phyloP scores from a whole-genome alignment of 106 monocot species.

The Iris macrosiphon region DNA sequence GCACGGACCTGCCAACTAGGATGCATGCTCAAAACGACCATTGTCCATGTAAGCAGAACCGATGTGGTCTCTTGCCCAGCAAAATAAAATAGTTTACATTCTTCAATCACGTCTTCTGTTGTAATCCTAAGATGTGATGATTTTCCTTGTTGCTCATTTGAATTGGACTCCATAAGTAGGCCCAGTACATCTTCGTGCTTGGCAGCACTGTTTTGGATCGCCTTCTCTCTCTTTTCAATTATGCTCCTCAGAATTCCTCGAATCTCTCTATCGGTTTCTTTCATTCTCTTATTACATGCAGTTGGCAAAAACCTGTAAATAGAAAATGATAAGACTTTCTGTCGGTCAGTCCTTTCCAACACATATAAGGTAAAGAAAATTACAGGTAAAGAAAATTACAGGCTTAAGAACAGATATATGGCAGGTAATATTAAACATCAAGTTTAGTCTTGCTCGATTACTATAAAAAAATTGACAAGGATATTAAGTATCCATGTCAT shows the following conservation, averaged over 20 bases:
- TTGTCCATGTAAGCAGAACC: conserved; percentile 59
- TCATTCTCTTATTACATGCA: conserved; percentile 27
- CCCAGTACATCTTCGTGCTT: conserved; percentile 39
- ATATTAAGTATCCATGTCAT: too few relatives aligned
- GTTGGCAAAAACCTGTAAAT: conserved; percentile 46
- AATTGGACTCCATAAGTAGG: conserved; percentile 47
- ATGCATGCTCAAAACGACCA: conserved; percentile 49
- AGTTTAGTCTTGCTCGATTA: too few relatives aligned
- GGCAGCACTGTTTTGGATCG: conserved; percentile 18
- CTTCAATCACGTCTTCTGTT: conserved; percentile 55
- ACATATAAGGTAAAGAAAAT: too few relatives aligned
- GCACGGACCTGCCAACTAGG: conserved; percentile 55
- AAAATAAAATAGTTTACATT: conserved; percentile 81
- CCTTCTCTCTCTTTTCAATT: conserved; percentile 44
- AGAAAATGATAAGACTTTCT: neutral
- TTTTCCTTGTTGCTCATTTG: conserved; percentile 26
- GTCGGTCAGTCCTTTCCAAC: too few relatives aligned
- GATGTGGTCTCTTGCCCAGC: conserved; percentile 67
- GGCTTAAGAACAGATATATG: too few relatives aligned
- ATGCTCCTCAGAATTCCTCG: conserved; percentile 20
- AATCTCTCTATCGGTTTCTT: conserved; percentile 26
- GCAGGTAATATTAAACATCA: too few relatives aligned
- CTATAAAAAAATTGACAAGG: too few relatives aligned
- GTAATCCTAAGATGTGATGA: conserved; percentile 24
- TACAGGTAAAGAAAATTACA: too few relatives aligned